Conservation (phyloP, 148 eudicot genomes). For the Fagopyrum tataricum region DNA sequence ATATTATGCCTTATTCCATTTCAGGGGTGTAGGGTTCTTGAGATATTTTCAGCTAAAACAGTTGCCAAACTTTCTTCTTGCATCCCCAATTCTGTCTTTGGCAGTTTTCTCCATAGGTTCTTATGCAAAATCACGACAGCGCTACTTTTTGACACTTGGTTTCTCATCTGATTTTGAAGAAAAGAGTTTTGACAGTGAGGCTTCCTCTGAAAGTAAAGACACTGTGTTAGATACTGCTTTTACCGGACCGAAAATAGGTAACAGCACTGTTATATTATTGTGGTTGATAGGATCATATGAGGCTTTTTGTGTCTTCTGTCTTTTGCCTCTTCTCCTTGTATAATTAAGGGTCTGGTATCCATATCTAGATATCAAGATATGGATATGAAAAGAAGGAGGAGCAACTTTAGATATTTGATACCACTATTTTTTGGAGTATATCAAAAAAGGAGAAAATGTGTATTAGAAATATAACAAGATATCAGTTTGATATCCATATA, state of each 20-base stretch:
- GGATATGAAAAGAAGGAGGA: too few species aligned
- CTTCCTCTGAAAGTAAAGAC: conserved; percentile 18
- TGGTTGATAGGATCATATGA: background rate
- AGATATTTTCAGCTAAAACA: conserved; percentile 79
- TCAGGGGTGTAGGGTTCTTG: conserved; percentile 93
- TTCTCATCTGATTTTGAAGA: conserved; percentile 31
- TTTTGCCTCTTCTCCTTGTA: background rate
- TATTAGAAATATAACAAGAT: too few species aligned
- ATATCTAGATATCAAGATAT: too few species aligned
- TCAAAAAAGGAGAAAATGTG: too few species aligned
- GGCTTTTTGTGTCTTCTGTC: background rate
- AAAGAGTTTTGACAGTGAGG: conserved; percentile 18
- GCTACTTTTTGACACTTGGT: conserved; percentile 62
- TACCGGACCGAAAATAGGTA: conserved; percentile 41
- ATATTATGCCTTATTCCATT: conserved; percentile 7
- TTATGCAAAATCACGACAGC: conserved; percentile 50
- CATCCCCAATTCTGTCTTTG: conserved; percentile 71
- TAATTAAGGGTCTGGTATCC: too few species aligned
- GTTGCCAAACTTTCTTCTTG: conserved; percentile 88
- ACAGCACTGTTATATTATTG: background rate
- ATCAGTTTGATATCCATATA: too few species aligned
- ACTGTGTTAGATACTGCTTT: conserved; percentile 12
- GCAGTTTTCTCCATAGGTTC: conserved; percentile 54
- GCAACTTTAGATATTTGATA: too few species aligned
- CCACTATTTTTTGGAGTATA: too few species aligned